Evolutionary conservation across 129 eudicot species (phyloP), one percentile per base, ranked within the genome.

Genomic region (Apium graveolens): DNA sequence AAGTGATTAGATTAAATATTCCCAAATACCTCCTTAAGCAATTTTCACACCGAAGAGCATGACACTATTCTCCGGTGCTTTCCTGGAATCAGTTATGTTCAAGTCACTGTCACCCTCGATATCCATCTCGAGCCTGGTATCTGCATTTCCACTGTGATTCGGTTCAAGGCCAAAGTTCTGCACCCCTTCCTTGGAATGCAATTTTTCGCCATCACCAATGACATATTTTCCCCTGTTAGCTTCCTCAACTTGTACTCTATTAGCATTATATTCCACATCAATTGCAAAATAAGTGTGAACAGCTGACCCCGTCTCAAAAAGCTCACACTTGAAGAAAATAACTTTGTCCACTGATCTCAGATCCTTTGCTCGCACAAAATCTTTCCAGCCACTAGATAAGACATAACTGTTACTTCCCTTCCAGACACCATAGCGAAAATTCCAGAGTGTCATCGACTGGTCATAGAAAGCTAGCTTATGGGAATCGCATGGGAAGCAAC

Each of bases 41-140:
- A 89, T 89, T 3, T 87, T 85, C 35, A 90, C 92, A 7, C 96
- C 96, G 73, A 90, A 90, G 38, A 90, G 89, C 86, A 80, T 90
- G 21, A 90, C 42, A 43, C 89, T 85, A 49, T 68, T 86, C 63
- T 73, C 63, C 49, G 60, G 35, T n/a, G 66, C 79, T 66, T 7
- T 24, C 21, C 39, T 20, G 17, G 81, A 53, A 12, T 29, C 74
- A 73, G 37, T 14, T 43, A 53, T 72, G 24, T 53, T 43, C 39
- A 27, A 18, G 20, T 42, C 57, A 45, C 24, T 62, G 24, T 5
- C 74, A n/a, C 2, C 74, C 26, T 34, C 74, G 2, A 7, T 7
- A 34, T 70, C 39, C 44, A 13, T 70, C 44, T 70, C 42, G 5
- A 7, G 12, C 46, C 26, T 37, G 74, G 31, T 76, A n/a, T n/a